A percentile compares a stretch with the other conserved stretches of the same genome.
Conservation (phyloP, 768 basidiomycete species). For the Suillus plorans region DNA sequence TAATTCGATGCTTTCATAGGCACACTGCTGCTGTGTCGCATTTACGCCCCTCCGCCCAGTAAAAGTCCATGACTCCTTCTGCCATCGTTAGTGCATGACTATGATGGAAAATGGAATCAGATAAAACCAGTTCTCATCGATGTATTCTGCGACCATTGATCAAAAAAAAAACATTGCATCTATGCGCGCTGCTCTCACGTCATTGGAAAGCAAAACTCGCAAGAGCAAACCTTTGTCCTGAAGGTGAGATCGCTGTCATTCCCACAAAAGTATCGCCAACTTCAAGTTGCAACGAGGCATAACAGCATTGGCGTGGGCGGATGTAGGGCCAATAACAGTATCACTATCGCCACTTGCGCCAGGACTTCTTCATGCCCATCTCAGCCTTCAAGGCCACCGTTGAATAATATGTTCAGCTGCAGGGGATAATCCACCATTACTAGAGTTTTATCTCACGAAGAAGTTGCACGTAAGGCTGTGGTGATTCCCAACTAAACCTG, state of each 20-base stretch:
- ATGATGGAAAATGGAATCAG: conserved; percentile 1
- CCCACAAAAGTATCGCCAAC: neutral
- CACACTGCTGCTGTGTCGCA: neutral
- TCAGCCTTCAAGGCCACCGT: neutral
- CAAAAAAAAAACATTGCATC: conserved; percentile 19
- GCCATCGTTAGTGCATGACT: conserved; percentile 11
- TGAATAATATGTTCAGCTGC: neutral
- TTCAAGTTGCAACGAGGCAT: neutral
- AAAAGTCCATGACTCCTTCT: neutral
- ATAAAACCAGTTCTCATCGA: neutral
- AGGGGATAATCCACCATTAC: neutral
- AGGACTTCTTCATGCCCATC: neutral
- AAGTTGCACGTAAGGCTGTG: neutral
- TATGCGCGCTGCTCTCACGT: conserved; percentile 27
- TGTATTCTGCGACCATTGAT: conserved; percentile 11
- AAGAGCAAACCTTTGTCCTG: neutral
- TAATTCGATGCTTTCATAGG: neutral
- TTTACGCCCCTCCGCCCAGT: neutral
- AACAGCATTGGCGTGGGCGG: neutral
- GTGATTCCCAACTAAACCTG: neutral
- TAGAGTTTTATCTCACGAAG: neutral
- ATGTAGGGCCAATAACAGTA: neutral
- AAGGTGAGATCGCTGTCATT: neutral
- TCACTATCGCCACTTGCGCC: neutral
- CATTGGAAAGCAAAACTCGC: conserved; percentile 30